Evolutionary conservation across 805 yeast genomes (phyloP).

Genomic region (Candida railenensis): DNA sequence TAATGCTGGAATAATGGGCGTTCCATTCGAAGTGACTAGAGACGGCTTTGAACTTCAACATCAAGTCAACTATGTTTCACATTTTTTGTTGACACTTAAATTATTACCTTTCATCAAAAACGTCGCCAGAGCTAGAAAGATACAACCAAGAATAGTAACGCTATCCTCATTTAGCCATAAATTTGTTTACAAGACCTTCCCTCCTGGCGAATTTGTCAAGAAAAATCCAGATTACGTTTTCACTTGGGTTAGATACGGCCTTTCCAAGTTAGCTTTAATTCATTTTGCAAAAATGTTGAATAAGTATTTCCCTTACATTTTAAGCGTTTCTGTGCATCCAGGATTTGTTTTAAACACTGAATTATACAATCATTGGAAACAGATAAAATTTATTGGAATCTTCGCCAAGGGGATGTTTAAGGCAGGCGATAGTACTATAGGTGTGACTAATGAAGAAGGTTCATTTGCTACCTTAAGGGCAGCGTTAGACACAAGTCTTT

Average conservation of each 20-base stretch:
- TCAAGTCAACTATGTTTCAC: slow-evolving; percentile 38
- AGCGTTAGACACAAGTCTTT: slow-evolving; percentile 27
- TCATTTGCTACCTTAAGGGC: slow-evolving; percentile 31
- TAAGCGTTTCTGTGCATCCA: slow-evolving; percentile 37
- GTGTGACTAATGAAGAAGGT: slow-evolving; percentile 35
- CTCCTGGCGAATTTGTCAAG: slow-evolving; percentile 23
- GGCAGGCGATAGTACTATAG: slow-evolving; percentile 16
- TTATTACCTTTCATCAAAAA: slow-evolving; percentile 26
- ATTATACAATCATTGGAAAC: slow-evolving; percentile 29
- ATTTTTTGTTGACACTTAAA: slow-evolving; percentile 30
- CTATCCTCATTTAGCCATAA: slow-evolving; percentile 36
- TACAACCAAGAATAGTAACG: slow-evolving; percentile 28
- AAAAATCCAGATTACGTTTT: slow-evolving; percentile 22
- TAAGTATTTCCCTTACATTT: slow-evolving; percentile 26
- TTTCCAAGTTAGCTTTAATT: slow-evolving; percentile 32
- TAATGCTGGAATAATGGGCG: slow-evolving; percentile 43
- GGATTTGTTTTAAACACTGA: slow-evolving; percentile 36
- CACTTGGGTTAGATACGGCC: slow-evolving; percentile 35
- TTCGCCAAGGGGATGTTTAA: slow-evolving; percentile 15
- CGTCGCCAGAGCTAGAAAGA: slow-evolving; percentile 13
- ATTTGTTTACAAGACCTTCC: slow-evolving; percentile 19
- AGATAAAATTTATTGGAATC: slow-evolving; percentile 21
- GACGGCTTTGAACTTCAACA: slow-evolving; percentile 41
- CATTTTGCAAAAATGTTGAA: slow-evolving; percentile 29
- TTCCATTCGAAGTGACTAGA: slow-evolving; percentile 32